Conservation (phyloP, 805 yeast genomes). For the Nakazawaea populi region DNA sequence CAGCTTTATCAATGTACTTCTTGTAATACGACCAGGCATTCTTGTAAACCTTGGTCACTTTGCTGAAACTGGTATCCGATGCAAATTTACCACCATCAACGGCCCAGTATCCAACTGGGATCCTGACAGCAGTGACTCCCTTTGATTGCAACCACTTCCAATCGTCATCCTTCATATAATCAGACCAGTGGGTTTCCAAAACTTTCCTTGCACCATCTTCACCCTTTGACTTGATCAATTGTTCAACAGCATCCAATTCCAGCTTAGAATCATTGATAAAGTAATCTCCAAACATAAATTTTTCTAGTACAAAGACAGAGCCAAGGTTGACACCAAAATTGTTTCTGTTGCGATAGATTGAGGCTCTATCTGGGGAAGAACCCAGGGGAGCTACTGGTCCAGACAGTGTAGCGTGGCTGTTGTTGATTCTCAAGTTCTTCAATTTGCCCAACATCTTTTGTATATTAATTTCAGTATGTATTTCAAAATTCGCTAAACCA, state of each 20-base stretch:
- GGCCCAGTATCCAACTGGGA: constrained; percentile 92
- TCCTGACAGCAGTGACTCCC: constrained; percentile 75
- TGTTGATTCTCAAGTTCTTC: constrained; percentile 16
- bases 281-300: constrained; percentile 63
- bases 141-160: constrained; percentile 68
- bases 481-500: too few species aligned
- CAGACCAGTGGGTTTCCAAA: constrained; percentile 62
- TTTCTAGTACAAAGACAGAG: constrained; percentile 70
- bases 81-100: constrained; percentile 59
- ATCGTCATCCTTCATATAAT: constrained; percentile 60
- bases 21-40: constrained; percentile 68
- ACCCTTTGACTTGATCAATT: constrained; percentile 43
- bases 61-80: constrained; percentile 56
- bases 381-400: constrained; percentile 30
- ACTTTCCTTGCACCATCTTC: constrained; percentile 43
- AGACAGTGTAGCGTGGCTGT: constrained; percentile 14
- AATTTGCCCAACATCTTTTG: constrained; percentile 17
- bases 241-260: constrained; percentile 70
- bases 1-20: constrained; percentile 54
- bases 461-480: too few species aligned
- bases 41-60: constrained; percentile 49
- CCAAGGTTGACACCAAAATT: constrained; percentile 89
- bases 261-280: constrained; percentile 54
- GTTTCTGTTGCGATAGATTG: constrained; percentile 52
- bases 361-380: constrained; percentile 29